A percentile compares a stretch with the other conserved stretches of the same genome.
phyloP scores from a whole-genome alignment of 1,284 basidiomycete genomes.

The Nidula niveotomentosa region DNA sequence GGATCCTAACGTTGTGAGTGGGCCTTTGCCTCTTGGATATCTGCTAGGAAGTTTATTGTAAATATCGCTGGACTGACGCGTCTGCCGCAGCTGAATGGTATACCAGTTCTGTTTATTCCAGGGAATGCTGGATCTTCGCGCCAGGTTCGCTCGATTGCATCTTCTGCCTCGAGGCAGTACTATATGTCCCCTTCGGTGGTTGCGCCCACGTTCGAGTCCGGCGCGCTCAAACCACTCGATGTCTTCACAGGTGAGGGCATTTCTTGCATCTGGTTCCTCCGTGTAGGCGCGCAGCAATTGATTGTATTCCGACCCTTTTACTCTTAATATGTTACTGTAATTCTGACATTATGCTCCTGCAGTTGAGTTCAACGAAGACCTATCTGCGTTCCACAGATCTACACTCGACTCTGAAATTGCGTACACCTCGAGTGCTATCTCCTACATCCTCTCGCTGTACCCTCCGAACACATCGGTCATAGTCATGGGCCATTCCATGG shows the following conservation, averaged over 20 bases:
- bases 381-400: constrained; percentile 92
- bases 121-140: constrained; percentile 96
- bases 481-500: constrained; percentile 96
- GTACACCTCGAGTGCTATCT: constrained; percentile 75
- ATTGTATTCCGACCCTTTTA: too few species aligned
- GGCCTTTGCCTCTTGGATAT: background rate
- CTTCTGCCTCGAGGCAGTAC: constrained; percentile 83
- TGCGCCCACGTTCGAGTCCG: constrained; percentile 47
- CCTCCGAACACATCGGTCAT: constrained; percentile 63
- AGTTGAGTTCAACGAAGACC: constrained; percentile 98
- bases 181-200: constrained; percentile 55
- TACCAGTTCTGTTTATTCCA: constrained; percentile 93
- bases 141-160: constrained; percentile 94
- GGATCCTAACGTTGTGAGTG: constrained; percentile 64
- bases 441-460: constrained; percentile 81
- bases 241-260: constrained; percentile 72
- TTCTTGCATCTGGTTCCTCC: too few species aligned
- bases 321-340: background rate
- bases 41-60: background rate
- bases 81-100: constrained; percentile 30
- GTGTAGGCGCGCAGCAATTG: too few species aligned
- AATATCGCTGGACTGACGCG: background rate
- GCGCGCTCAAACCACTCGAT: constrained; percentile 64
- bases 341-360: background rate
- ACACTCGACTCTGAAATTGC: constrained; percentile 84